Evolutionary conservation across 2,329 filamentous ascomycete species (phyloP), one percentile per base, ranked within the genome.

Genomic region (Ophiostoma populinum): DNA sequence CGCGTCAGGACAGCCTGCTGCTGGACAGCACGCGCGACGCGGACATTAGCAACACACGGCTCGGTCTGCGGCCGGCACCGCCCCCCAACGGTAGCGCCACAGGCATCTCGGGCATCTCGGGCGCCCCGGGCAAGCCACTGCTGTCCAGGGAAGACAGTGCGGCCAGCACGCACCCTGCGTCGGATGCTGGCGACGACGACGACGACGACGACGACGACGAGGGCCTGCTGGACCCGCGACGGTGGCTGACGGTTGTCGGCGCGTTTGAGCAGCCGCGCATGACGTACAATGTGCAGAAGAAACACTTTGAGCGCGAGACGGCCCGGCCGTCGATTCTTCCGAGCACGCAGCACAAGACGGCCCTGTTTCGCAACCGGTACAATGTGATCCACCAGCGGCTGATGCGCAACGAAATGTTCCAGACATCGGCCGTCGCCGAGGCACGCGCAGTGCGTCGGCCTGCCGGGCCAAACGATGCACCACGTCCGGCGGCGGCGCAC

Each of bases 341-440:
- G 0, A 62, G 70, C 7, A 74, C 83, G 12, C 70, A 75, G 6
- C 79, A 86, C 49, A 93, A 92, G 54, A 93, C 83, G 2, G 63
- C 73, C 3, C 62, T 90, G 29, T 94, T 94, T 56, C 73, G 85
- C 44, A 86, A 94, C 52, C 71, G 86, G 42, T 95, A 92, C 53
- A 80, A 93, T 47, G 69, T 95, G 36, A 78, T 95, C 34, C 80
- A 94, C 52, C 87, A 95, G 53, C 76, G 90, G 13, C 69, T 95
- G 13, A 68, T 95, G 26, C 77, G 90, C 32, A 94, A 94, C 51
- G 85, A 94, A 54, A 76, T 81, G 15, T 98, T 98, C 47, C 86
- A 94, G 52, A 74, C 74, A 15, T 83, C 85, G 1, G 66, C 78
- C 15, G 74, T 92, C 37, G 70, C 77, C 7, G 65, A 67, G 2